These are phyloP conservation scores for Lobosporangium transversale DNA, from an alignment of 192 early-diverging fungal genomes.

Conservation along the genomic window DNA sequence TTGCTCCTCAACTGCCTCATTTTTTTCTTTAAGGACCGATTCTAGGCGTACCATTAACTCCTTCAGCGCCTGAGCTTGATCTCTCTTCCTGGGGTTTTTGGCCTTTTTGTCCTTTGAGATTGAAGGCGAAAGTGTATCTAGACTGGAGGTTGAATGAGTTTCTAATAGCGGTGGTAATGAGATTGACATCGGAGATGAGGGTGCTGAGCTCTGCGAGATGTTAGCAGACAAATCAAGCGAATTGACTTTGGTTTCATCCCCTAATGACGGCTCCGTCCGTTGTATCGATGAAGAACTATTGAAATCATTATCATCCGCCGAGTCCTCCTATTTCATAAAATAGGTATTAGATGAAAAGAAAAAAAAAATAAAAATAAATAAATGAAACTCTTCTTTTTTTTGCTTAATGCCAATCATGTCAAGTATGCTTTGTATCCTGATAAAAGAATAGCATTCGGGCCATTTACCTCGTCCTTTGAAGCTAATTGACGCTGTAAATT, in stretches of 20 bases:
- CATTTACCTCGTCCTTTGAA: neutral
- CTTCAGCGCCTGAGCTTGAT: slow-evolving; percentile 31
- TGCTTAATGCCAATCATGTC: neutral
- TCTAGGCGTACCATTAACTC: slow-evolving; percentile 34
- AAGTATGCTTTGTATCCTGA: neutral
- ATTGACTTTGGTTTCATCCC: slow-evolving; percentile 19
- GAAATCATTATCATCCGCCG: too few species aligned
- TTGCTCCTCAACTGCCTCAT: slow-evolving; percentile 31
- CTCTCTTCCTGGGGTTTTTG: slow-evolving; percentile 15
- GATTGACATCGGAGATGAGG: neutral
- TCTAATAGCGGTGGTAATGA: neutral
- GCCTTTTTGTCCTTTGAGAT: slow-evolving; percentile 1
- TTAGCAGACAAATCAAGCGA: slow-evolving; percentile 4
- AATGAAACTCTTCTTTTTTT: too few species aligned
- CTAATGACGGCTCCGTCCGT: neutral
- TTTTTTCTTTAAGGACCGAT: slow-evolving; percentile 31
- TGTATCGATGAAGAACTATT: too few species aligned
- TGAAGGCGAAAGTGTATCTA: too few species aligned
- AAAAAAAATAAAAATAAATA: too few species aligned
- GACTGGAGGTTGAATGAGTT: neutral
- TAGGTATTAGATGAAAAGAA: too few species aligned
- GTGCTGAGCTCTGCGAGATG: neutral
- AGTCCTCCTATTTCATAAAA: slow-evolving; percentile 8
- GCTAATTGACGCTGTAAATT: slow-evolving; percentile 20
- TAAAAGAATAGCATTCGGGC: neutral